Evolutionary conservation across 2,329 filamentous ascomycete genomes (phyloP).

Genomic region (Alternaria brassicae): DNA sequence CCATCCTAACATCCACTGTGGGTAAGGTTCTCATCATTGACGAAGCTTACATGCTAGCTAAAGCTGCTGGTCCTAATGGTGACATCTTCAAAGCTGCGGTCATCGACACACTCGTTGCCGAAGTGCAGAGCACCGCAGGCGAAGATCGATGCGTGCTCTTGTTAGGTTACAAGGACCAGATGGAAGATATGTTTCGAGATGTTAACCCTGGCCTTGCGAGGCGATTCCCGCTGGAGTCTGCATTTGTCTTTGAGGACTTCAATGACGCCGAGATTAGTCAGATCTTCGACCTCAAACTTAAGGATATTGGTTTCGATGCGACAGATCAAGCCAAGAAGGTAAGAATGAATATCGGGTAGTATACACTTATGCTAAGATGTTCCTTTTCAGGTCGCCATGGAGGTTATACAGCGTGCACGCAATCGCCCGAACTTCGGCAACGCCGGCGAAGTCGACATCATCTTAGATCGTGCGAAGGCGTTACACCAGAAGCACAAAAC

Average conservation of each 20-base stretch:
- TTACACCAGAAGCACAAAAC: constrained; percentile 57
- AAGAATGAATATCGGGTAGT: neutral
- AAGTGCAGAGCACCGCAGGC: constrained; percentile 72
- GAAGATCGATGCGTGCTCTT: constrained; percentile 77
- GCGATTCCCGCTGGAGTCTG: constrained; percentile 68
- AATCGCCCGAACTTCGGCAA: constrained; percentile 75
- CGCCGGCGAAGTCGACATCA: constrained; percentile 75
- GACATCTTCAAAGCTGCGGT: constrained; percentile 66
- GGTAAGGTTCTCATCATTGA: constrained; percentile 84
- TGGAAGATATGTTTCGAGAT: constrained; percentile 76
- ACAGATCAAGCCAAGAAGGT: constrained; percentile 59
- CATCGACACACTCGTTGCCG: constrained; percentile 76
- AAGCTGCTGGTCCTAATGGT: constrained; percentile 48
- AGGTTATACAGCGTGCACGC: constrained; percentile 66
- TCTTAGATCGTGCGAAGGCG: constrained; percentile 65
- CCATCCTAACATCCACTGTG: constrained; percentile 68
- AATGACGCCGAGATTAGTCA: constrained; percentile 61
- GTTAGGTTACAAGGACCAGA: constrained; percentile 72
- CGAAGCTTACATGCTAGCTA: constrained; percentile 74
- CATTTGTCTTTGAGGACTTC: constrained; percentile 75
- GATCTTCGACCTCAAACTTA: constrained; percentile 71
- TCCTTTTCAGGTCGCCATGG: constrained; percentile 54
- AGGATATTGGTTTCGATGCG: constrained; percentile 60
- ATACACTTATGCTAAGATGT: neutral
- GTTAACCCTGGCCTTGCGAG: constrained; percentile 73